Evolutionary conservation across 179 eudicot genomes (phyloP).

Genomic region (Heliamphora ciliata): DNA sequence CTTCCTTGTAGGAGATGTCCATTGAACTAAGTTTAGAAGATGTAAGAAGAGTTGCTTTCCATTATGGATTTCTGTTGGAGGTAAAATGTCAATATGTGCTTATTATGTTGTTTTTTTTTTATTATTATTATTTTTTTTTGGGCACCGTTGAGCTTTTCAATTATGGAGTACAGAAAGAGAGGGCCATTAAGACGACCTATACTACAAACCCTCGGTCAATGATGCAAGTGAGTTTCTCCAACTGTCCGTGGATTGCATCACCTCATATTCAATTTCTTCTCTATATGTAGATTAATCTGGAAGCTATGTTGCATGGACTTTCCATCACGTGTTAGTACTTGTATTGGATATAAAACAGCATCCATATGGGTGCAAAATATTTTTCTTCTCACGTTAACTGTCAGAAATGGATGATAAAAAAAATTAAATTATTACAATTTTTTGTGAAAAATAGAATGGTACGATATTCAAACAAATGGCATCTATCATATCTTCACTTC

Average conservation of each 20-base stretch:
- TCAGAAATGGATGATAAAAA: not conserved
- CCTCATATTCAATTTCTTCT: not conserved
- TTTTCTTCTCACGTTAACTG: not conserved
- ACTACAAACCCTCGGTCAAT: constrained; percentile 76
- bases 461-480: not conserved
- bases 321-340: not conserved
- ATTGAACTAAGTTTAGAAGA: constrained; percentile 93
- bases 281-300: not conserved
- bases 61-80: constrained; percentile 81
- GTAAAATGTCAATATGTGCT: constrained; percentile 26
- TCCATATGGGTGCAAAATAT: not conserved
- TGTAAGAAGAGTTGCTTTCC: constrained; percentile 68
- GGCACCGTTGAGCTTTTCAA: not conserved
- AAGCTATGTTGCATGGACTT: not conserved
- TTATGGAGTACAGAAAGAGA: constrained; percentile 50
- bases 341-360: not conserved
- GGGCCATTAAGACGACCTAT: constrained; percentile 72
- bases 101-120: not conserved
- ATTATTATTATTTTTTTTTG: not conserved
- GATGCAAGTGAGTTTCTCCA: constrained; percentile 78
- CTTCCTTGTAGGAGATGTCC: constrained; percentile 75
- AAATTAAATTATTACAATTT: not conserved
- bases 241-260: not conserved
- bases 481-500: not conserved
- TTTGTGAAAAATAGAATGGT: not conserved